Conservation (phyloP, 208 protist species). For the Crithidia acanthocephali region DNA sequence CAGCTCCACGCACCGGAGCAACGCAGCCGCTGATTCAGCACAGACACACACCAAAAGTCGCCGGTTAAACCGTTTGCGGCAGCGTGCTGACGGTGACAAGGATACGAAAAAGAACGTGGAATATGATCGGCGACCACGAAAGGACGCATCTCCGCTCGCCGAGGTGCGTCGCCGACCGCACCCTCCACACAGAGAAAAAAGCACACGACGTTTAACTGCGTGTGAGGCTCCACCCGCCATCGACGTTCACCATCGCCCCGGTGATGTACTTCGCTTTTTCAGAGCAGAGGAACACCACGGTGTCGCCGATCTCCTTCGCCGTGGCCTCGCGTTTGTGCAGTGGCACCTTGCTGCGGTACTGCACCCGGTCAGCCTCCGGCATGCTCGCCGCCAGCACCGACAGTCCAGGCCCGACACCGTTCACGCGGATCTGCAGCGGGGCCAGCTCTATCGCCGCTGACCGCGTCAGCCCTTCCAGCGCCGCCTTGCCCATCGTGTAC, state of each 20-base stretch:
- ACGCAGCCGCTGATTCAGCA: no score
- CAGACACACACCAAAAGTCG: no score
- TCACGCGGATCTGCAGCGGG: slow-evolving; percentile 66
- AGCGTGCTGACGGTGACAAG: no score
- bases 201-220: slow-evolving; percentile 45
- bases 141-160: no score
- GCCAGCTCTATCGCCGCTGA: slow-evolving; percentile 76
- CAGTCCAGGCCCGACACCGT: slow-evolving; percentile 68
- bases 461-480: slow-evolving; percentile 69
- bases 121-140: no score
- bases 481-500: slow-evolving; percentile 85
- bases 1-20: no score
- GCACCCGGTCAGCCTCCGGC: slow-evolving; percentile 35
- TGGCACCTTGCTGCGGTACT: slow-evolving; percentile 60
- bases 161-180: background rate
- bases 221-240: slow-evolving; percentile 73
- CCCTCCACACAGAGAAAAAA: no score
- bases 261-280: slow-evolving; percentile 71
- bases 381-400: slow-evolving; percentile 52
- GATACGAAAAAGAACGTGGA: no score
- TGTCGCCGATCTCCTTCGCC: slow-evolving; percentile 54
- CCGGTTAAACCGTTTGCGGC: no score
- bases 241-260: slow-evolving; percentile 65
- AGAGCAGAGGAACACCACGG: slow-evolving; percentile 68
- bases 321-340: slow-evolving; percentile 63